phyloP scores from a whole-genome alignment of 2,329 filamentous ascomycete species.

The Parastagonospora nodorum region DNA sequence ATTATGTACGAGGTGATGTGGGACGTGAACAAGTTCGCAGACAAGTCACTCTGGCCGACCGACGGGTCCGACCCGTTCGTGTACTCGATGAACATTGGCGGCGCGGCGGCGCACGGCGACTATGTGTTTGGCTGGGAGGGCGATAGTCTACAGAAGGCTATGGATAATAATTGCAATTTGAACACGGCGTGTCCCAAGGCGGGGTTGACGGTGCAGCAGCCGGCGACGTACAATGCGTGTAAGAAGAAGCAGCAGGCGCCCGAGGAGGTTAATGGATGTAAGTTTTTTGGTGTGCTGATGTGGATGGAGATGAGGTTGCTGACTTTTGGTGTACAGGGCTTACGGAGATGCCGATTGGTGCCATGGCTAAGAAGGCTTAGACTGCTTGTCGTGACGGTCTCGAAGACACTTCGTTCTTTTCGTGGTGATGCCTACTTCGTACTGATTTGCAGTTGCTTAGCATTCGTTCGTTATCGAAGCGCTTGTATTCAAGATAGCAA shows the following conservation, averaged over 20 bases:
- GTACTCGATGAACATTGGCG: slow-evolving; percentile 42
- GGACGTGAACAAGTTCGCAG: slow-evolving; percentile 38
- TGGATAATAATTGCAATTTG: slow-evolving; percentile 49
- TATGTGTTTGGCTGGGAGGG: slow-evolving; percentile 54
- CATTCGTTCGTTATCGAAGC: too few species aligned
- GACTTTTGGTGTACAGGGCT: slow-evolving; percentile 32
- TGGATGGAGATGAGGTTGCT: not conserved
- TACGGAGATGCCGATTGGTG: slow-evolving; percentile 31
- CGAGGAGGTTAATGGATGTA: slow-evolving; percentile 41
- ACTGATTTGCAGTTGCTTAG: not conserved
- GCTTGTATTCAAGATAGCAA: too few species aligned
- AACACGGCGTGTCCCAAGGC: slow-evolving; percentile 39
- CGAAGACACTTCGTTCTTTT: not conserved
- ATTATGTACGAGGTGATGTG: slow-evolving; percentile 46
- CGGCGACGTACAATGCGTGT: slow-evolving; percentile 36
- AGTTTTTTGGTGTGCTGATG: slow-evolving; percentile 7
- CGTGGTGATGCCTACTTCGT: not conserved
- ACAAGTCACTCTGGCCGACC: slow-evolving; percentile 39
- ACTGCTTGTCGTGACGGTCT: not conserved
- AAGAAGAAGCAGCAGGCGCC: slow-evolving; percentile 41
- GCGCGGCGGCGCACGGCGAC: slow-evolving; percentile 42
- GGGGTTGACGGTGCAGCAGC: slow-evolving; percentile 34
- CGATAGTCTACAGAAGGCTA: slow-evolving; percentile 49
- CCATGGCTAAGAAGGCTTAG: slow-evolving; percentile 33
- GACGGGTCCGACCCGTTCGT: slow-evolving; percentile 39